These are phyloP conservation scores for Bothriochloa decipiens DNA, from an alignment of 176 grass and related monocot genomes.

Conservation along the genomic window DNA sequence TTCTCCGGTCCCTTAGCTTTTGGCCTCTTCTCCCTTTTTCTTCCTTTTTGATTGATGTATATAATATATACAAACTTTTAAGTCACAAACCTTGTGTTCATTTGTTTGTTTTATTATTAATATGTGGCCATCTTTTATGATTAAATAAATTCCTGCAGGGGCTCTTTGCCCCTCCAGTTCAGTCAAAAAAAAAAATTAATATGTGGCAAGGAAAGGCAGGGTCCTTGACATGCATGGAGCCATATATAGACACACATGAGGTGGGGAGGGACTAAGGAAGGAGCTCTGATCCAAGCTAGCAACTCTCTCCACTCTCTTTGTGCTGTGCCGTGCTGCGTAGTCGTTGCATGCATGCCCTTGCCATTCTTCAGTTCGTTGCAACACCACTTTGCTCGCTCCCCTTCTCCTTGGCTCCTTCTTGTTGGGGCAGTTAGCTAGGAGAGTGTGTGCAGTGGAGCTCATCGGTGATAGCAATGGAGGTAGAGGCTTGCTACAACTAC, in stretches of 20 bases:
- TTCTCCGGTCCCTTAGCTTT: not conserved
- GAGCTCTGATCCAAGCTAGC: constrained; percentile 13
- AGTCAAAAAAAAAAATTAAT: too few species aligned
- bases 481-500: constrained; percentile 48
- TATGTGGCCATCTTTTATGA: too few species aligned
- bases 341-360: constrained; percentile 27
- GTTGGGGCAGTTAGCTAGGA: not conserved
- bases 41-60: not conserved
- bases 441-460: constrained; percentile 1
- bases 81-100: constrained; percentile 8
- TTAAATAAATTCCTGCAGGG: too few species aligned
- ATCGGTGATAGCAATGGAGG: constrained; percentile 39
- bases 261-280: not conserved
- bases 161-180: too few species aligned
- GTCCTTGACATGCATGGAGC: not conserved
- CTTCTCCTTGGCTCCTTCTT: not conserved
- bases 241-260: constrained; percentile 35
- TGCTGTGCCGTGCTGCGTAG: constrained; percentile 10
- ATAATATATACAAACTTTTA: not conserved
- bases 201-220: constrained; percentile 3
- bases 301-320: constrained; percentile 30
- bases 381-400: not conserved
- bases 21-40: not conserved
- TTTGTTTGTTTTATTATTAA: not conserved
- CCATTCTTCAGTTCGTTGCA: constrained; percentile 29